Percentiles rank a stretch among this genome's conserved stretches.
Conservation (phyloP, 164 flowering plant species). For the Macadamia integrifolia region DNA sequence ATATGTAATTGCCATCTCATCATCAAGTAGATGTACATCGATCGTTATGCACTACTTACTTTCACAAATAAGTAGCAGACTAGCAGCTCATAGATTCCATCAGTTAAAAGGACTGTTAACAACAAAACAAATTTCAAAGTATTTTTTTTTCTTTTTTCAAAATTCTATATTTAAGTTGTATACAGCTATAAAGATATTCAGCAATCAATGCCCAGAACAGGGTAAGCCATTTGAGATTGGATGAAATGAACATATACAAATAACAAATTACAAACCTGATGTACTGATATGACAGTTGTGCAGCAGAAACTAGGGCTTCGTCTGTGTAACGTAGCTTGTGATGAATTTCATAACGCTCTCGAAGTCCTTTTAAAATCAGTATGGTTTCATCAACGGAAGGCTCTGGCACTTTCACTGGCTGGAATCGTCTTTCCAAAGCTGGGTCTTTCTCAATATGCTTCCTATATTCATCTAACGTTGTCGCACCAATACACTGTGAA, state of each 20-base stretch:
- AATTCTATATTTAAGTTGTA: too few species aligned
- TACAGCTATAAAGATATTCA: too few species aligned
- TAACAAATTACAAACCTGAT: conserved; percentile 52
- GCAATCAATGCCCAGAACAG: too few species aligned
- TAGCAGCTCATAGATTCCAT: too few species aligned
- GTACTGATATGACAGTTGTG: conserved; percentile 80
- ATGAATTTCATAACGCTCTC: conserved; percentile 94
- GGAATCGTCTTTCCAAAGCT: conserved; percentile 93
- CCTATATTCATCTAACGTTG: conserved; percentile 93
- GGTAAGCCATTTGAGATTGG: too few species aligned
- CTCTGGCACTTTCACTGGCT: conserved; percentile 96
- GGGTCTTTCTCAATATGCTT: conserved; percentile 98
- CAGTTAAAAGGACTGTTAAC: too few species aligned
- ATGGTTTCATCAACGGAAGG: conserved; percentile 92
- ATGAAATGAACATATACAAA: not conserved
- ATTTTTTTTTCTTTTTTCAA: too few species aligned
- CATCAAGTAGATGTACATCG: too few species aligned
- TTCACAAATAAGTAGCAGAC: too few species aligned
- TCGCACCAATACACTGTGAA: conserved; percentile 92
- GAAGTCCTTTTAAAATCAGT: conserved; percentile 82
- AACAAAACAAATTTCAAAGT: too few species aligned
- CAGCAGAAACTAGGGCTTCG: conserved; percentile 83
- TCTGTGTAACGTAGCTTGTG: conserved; percentile 96
- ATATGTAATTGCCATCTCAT: too few species aligned
- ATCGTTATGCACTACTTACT: too few species aligned